Percentiles rank a stretch among this genome's conserved stretches.
phyloP scores from a whole-genome alignment of 202 grass and related monocot species.

The Panicum hallii region DNA sequence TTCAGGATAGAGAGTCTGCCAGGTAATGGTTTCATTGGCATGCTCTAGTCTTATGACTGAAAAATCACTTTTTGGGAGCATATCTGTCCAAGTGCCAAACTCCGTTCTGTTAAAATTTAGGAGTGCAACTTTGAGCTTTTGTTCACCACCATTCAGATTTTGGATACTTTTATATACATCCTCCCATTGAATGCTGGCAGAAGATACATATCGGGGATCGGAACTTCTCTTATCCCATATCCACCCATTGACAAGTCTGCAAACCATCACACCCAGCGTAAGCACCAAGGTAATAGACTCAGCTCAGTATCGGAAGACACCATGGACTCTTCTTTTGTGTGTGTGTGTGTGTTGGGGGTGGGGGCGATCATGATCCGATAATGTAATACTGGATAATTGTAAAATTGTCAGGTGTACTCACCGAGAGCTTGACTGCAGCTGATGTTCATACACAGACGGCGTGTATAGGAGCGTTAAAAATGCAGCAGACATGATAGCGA shows the following conservation, averaged over 20 bases:
- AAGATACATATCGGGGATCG: constrained; percentile 80
- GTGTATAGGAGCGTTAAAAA: constrained; percentile 79
- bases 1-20: constrained; percentile 87
- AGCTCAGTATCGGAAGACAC: neutral
- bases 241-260: constrained; percentile 90
- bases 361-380: neutral
- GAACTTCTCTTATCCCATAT: constrained; percentile 79
- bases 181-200: constrained; percentile 63
- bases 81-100: constrained; percentile 61
- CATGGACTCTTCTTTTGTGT: neutral
- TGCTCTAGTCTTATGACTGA: constrained; percentile 64
- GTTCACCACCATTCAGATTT: constrained; percentile 53
- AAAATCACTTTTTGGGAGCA: constrained; percentile 69
- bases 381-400: constrained; percentile 2
- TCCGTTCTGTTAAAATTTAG: constrained; percentile 90
- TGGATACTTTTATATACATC: constrained; percentile 60
- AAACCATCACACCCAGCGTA: constrained; percentile 34
- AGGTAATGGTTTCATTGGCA: constrained; percentile 69
- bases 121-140: constrained; percentile 70
- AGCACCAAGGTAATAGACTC: constrained; percentile 16
- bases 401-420: constrained; percentile 40
- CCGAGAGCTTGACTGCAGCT: constrained; percentile 66
- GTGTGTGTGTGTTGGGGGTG: too few species aligned
- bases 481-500: constrained; percentile 85
- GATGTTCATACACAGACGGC: constrained; percentile 77